Base-by-base conservation (phyloP, 1,139 yeast genomes). In the Suhomyces yuchorum region DNA sequence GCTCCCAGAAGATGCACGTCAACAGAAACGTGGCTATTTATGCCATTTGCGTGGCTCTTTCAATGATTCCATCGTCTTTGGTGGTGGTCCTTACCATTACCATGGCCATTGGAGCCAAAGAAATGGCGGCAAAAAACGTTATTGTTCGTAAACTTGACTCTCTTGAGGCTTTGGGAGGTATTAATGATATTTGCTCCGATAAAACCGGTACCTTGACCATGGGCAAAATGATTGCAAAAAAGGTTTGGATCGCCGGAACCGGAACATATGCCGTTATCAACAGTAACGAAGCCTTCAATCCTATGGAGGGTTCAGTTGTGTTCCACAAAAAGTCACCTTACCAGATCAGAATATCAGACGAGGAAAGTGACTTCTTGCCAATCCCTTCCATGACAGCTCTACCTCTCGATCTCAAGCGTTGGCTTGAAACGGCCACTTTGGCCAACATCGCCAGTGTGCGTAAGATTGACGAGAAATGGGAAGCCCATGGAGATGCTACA, bases 71-170 rank as follows among this genome's bases (percentile, higher is more conserved):
- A 2, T 87, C 92, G 3, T 84, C 92, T 1, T 75, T 87, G 56
- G 85, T 87, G 50, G 95, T 87, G 36, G 95, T 87, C 18, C 77
- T 87, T 51, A 87, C 95, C 14, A 87, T 87, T 52, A 87, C 95
- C 4, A 87, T 87, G 93, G 92, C 95, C 7, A 85, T 86, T 51
- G 95, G 95, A 20, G 87, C 95, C 34, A 85, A 84, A 57, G 86
- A 82, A 14, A 87, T 87, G 95, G 86, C 84, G 37, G 66, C 70
- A 42, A 78, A 85, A 59, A 73, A 85, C 59, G 95, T 87, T 33
- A 84, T 87, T 66, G 91, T 87, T 17, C 76, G 95, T 59, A 87
- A 85, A 58, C 74, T 87, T 51, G 93, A 87, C 61, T 85, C 95
- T 2, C 73, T 87, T 42, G 95, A 87, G 62, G 91, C 91, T 22